phyloP scores from a whole-genome alignment of 164 flowering plant species.

The Vitis rupestris region DNA sequence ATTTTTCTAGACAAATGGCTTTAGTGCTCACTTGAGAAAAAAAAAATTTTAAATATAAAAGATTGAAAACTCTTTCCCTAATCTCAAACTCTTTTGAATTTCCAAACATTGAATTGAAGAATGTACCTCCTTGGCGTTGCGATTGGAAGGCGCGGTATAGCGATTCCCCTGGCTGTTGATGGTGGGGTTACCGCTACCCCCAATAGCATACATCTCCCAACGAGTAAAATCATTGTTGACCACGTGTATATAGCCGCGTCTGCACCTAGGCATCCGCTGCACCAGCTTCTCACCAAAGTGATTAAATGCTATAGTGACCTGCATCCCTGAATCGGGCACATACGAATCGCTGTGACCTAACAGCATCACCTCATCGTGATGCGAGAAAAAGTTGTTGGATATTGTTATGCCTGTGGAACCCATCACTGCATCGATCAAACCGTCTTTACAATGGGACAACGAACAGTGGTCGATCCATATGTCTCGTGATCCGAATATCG shows the following conservation, averaged over 20 bases:
- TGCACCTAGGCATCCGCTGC: slow-evolving; percentile 53
- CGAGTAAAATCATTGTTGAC: slow-evolving; percentile 50
- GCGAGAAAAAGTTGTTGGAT: slow-evolving; percentile 59
- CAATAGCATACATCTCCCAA: slow-evolving; percentile 57
- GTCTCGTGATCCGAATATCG: slow-evolving; percentile 61
- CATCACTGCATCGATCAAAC: slow-evolving; percentile 63
- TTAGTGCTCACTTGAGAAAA: too few species aligned
- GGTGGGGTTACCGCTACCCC: slow-evolving; percentile 51
- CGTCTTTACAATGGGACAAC: slow-evolving; percentile 61
- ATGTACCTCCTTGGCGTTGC: slow-evolving; percentile 40
- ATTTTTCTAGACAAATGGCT: too few species aligned
- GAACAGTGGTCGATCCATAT: slow-evolving; percentile 73
- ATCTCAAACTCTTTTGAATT: too few species aligned
- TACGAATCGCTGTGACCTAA: slow-evolving; percentile 57
- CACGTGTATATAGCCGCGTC: slow-evolving; percentile 49
- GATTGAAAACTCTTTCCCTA: too few species aligned
- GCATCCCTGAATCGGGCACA: slow-evolving; percentile 41
- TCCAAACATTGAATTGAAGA: too few species aligned
- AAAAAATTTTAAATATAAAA: too few species aligned
- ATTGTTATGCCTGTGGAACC: slow-evolving; percentile 69
- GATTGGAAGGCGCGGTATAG: slow-evolving; percentile 38
- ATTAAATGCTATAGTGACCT: slow-evolving; percentile 50
- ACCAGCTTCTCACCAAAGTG: slow-evolving; percentile 46
- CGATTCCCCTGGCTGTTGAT: slow-evolving; percentile 55
- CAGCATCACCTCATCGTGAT: slow-evolving; percentile 73